Base-by-base conservation (phyloP, 352 stramenopile genomes). In the Globisporangium radiosum region DNA sequence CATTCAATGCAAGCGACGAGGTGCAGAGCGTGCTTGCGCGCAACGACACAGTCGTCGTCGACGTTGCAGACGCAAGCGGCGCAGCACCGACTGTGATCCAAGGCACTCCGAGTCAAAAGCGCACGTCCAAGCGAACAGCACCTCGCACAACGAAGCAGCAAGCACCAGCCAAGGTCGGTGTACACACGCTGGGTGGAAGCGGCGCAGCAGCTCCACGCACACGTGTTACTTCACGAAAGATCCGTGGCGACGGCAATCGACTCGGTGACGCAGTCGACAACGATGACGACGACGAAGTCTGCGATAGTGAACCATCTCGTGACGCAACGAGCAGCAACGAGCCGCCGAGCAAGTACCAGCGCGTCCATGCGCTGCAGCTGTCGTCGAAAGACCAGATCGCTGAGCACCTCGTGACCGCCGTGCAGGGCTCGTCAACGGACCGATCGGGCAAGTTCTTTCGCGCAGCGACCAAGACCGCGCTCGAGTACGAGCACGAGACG, bases 401-500 rank as follows among this genome's bases (percentile, higher is more conserved):
- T n/a, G 57, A 78, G 42, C 72, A 66, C 52, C 65, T 95, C 25
- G 76, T 78, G 25, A 70, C 82, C 45, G 85, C 83, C 7, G 85
- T 95, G 9, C 89, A 73, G 43, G 73, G 72, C 13, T 59, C 65
- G 25, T 78, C 79, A 1, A 70, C 73, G 8, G 77, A 79, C 60
- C 81, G 77, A 40, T 66, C 74, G 10, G 72, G 67, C 25, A 93
- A 93, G 62, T 95, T 95, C 57, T 91, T 94, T 50, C 82, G 82
- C 37, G 71, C 78, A 0, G 78, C 79, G 5, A 93, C 86, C 13
- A 85, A 85, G 47, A 85, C 68, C 10, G 86, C 86, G 17, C 79
- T 95, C 6, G 78, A 88, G 36, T 71, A 94, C 54, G 82, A 95
- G 64, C 92, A 95, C 63, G 72, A 87, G 54, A 69, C 88, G 50